Base-by-base conservation (phyloP, 179 eudicot genomes). In the Actinidia chinensis region DNA sequence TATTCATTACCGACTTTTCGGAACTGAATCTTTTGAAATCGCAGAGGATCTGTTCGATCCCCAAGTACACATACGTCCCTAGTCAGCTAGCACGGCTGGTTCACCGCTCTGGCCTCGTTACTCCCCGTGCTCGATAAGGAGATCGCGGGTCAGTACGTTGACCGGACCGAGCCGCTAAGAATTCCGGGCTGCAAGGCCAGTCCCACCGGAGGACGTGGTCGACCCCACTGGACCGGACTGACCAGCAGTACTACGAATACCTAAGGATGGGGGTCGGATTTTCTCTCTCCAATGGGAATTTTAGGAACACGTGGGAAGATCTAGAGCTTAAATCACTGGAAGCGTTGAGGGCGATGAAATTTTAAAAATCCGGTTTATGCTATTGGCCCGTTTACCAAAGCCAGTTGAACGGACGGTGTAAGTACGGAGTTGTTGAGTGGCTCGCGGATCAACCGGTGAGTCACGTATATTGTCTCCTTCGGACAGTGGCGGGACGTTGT, bases 1-100 rank as follows among this genome's bases (percentile, higher is more conserved):
- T 84, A 61, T 40, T 89, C 22, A 71, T 92, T 36, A 78, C 77
- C 12, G 97, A 92, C 69, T 40, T 83, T 92, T 92, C 55, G 76
- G 84, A 54, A 80, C 86, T 0, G 91, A 86, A 67, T 80, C 89
- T 0, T 65, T 85, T 4, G 76, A 82, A 0, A 73, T 90, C 22
- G 94, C 85, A 70, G 77, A 46, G 97, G 90, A n/a, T n/a, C n/a
- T n/a, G n/a, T n/a, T n/a, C n/a, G n/a, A n/a, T n/a, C n/a, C n/a
- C n/a, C n/a, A n/a, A n/a, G n/a, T n/a, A n/a, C n/a, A n/a, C n/a
- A n/a, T n/a, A n/a, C n/a, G n/a, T n/a, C n/a, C n/a, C n/a, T n/a
- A n/a, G n/a, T n/a, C n/a, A n/a, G n/a, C n/a, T n/a, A n/a, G n/a
- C 51, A 90, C 63, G 33, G 93, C 93, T 83, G 87, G 89, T 76